A percentile compares a stretch with the other conserved stretches of the same genome.
Conservation (phyloP, 2,329 filamentous ascomycete species). For the Dothistroma pini region DNA sequence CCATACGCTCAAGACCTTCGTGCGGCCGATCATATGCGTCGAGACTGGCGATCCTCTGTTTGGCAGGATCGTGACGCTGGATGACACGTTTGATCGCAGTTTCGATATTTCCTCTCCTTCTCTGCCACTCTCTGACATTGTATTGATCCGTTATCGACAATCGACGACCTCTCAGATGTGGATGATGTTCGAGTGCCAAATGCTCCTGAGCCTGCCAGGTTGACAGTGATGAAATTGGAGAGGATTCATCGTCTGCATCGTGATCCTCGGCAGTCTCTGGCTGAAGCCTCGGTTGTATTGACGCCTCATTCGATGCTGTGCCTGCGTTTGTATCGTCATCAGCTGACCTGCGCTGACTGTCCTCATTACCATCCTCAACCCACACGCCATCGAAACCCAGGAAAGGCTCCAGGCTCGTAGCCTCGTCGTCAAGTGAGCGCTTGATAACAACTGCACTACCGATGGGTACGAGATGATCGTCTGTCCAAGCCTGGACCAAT, state of each 20-base stretch:
- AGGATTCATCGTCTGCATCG: not conserved
- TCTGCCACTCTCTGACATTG: not conserved
- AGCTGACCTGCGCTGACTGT: not conserved
- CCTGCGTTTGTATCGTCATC: not conserved
- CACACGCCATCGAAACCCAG: too few relatives aligned
- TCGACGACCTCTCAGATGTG: not conserved
- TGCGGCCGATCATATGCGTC: not conserved
- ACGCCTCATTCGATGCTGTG: not conserved
- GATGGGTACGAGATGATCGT: not conserved
- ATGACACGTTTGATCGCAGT: not conserved
- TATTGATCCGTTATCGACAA: not conserved
- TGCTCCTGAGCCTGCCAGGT: slow-evolving; percentile 8
- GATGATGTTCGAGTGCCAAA: not conserved
- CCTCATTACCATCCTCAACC: too few relatives aligned
- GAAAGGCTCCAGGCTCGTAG: too few relatives aligned
- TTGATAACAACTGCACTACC: not conserved
- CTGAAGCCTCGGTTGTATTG: not conserved
- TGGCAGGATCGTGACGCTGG: not conserved
- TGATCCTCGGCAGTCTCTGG: not conserved
- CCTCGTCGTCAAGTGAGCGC: too few relatives aligned
- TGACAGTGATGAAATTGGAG: not conserved
- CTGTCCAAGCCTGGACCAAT: not conserved
- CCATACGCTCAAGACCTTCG: not conserved
- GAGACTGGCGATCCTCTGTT: not conserved
- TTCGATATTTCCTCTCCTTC: not conserved